A percentile compares a stretch with the other conserved stretches of the same genome.
Evolutionary conservation across 2,329 filamentous ascomycete species (phyloP).

Genomic region (Neocucurbitaria cava): DNA sequence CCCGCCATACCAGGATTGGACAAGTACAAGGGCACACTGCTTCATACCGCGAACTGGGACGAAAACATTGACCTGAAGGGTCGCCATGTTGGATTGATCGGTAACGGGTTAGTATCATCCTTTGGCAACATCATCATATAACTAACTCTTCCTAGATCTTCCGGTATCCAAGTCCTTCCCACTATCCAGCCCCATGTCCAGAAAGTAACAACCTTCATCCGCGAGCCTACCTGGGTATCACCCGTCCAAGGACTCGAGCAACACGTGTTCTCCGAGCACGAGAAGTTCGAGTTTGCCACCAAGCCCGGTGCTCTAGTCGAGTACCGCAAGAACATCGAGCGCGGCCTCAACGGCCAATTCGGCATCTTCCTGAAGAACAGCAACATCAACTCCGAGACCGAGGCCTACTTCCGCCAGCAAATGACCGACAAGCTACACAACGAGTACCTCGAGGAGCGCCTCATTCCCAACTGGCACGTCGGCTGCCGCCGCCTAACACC

Average conservation of each 20-base stretch:
- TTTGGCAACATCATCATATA: neutral
- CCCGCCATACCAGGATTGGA: slow-evolving; percentile 60
- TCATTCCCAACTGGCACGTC: slow-evolving; percentile 45
- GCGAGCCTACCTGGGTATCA: slow-evolving; percentile 60
- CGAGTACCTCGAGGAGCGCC: slow-evolving; percentile 39
- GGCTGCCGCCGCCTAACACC: slow-evolving; percentile 55
- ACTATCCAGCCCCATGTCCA: slow-evolving; percentile 54
- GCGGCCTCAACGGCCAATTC: slow-evolving; percentile 56
- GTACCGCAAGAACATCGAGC: slow-evolving; percentile 56
- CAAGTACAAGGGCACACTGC: slow-evolving; percentile 60
- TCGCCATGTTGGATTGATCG: slow-evolving; percentile 62
- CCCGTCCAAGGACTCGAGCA: slow-evolving; percentile 54
- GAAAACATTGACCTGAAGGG: slow-evolving; percentile 56
- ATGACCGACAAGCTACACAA: slow-evolving; percentile 51
- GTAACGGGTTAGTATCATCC: slow-evolving; percentile 49
- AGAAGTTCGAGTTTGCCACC: slow-evolving; percentile 51
- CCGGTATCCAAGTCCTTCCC: slow-evolving; percentile 62
- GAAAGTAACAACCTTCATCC: slow-evolving; percentile 59
- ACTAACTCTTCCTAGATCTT: slow-evolving; percentile 52
- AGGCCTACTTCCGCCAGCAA: slow-evolving; percentile 54
- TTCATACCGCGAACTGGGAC: slow-evolving; percentile 66
- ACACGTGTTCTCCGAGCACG: slow-evolving; percentile 52
- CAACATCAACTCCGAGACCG: slow-evolving; percentile 51
- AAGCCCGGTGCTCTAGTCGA: slow-evolving; percentile 50
- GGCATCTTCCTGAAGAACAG: slow-evolving; percentile 55